Percentiles rank a stretch among this genome's conserved stretches.
phyloP scores from a whole-genome alignment of 2,329 filamentous ascomycete species.

The Sphaerulina vaccinii region DNA sequence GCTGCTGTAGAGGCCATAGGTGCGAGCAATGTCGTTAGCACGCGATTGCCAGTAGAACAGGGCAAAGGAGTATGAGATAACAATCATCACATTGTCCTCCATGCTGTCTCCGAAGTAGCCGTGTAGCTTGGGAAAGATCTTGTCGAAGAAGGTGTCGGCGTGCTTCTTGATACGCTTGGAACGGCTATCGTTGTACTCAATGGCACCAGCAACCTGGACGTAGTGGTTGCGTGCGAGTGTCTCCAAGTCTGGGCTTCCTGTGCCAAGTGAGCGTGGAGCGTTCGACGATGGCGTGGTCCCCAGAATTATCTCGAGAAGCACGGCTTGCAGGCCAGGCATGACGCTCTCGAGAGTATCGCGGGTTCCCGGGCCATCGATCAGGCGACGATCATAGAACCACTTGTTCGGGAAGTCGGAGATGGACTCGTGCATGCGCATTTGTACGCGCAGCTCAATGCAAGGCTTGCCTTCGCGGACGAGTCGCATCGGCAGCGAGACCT shows the following conservation, averaged over 20 bases:
- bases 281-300: no score
- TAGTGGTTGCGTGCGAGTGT: slow-evolving; percentile 12
- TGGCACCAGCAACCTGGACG: slow-evolving; percentile 16
- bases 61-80: no score
- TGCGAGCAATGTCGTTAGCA: neutral
- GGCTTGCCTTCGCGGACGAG: slow-evolving; percentile 21
- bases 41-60: neutral
- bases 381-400: slow-evolving; percentile 13
- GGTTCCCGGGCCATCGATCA: slow-evolving; percentile 14
- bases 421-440: slow-evolving; percentile 15
- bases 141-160: slow-evolving; percentile 20
- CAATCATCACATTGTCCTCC: slow-evolving; percentile 21
- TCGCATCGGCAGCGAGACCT: slow-evolving; percentile 18
- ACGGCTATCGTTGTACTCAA: neutral
- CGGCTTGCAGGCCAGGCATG: slow-evolving; percentile 11
- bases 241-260: neutral
- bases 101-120: slow-evolving; percentile 16
- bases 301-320: slow-evolving; percentile 15
- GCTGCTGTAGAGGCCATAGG: neutral
- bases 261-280: neutral
- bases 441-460: slow-evolving; percentile 17
- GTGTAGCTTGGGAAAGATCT: slow-evolving; percentile 17
- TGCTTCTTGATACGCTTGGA: slow-evolving; percentile 18
- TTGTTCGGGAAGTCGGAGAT: slow-evolving; percentile 19
- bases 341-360: slow-evolving; percentile 6